Evolutionary conservation across 768 basidiomycete species (phyloP).

Genomic region (Collybiopsis confluens): DNA sequence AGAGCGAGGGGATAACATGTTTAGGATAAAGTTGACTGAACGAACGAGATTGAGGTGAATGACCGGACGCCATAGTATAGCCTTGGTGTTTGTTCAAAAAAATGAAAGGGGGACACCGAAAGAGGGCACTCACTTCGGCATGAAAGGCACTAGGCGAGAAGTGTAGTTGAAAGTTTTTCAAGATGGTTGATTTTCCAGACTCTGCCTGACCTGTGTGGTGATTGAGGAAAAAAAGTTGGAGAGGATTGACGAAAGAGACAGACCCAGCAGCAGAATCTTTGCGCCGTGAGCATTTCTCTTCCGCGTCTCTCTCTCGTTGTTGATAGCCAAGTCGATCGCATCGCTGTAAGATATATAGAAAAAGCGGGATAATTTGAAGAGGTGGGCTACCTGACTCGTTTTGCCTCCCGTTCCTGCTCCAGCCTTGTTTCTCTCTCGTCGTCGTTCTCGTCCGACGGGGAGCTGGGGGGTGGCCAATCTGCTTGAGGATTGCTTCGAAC

Average conservation of each 20-base stretch:
- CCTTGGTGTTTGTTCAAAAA: conserved; percentile 17
- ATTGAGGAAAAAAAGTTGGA: neutral
- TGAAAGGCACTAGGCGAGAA: conserved; percentile 57
- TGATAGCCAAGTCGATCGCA: conserved; percentile 49
- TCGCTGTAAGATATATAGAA: too few species aligned
- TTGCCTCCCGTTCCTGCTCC: conserved; percentile 44
- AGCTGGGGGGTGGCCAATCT: conserved; percentile 22
- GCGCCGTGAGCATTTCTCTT: conserved; percentile 34
- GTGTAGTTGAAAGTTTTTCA: conserved; percentile 63
- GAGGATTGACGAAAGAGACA: conserved; percentile 13
- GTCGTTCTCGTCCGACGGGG: conserved; percentile 34
- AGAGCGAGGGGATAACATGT: conserved; percentile 13
- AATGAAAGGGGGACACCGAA: neutral
- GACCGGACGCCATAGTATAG: conserved; percentile 58
- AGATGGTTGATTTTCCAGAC: conserved; percentile 62
- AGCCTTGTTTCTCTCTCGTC: conserved; percentile 36
- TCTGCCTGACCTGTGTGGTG: conserved; percentile 52
- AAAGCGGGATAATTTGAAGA: too few species aligned
- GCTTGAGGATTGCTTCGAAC: neutral
- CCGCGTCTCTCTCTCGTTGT: conserved; percentile 37
- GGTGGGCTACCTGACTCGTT: too few species aligned
- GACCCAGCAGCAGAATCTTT: conserved; percentile 57
- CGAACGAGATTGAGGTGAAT: conserved; percentile 68
- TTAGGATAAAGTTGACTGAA: conserved; percentile 40
- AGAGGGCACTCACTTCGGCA: conserved; percentile 36